Percentiles rank a stretch among this genome's conserved stretches.
Evolutionary conservation across 768 basidiomycete genomes (phyloP).

Genomic region (Tricholoma furcatifolium): DNA sequence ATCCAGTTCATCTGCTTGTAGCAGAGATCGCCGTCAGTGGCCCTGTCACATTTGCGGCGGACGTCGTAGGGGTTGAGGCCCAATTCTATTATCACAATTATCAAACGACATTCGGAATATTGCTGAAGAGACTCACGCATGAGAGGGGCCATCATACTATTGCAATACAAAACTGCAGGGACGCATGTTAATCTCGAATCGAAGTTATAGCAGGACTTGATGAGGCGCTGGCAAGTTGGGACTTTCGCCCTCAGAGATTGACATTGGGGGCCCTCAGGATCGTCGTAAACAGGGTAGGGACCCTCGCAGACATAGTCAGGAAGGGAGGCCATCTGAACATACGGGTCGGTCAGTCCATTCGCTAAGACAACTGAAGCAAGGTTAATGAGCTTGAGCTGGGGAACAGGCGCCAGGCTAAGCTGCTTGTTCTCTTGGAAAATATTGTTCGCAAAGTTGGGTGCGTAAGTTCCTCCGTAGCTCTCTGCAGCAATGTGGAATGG

Average conservation of each 20-base stretch:
- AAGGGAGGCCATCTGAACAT: conserved; percentile 74
- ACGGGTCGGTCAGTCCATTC: conserved; percentile 85
- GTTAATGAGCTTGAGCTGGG: conserved; percentile 69
- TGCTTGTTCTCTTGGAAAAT: conserved; percentile 79
- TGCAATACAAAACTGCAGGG: conserved; percentile 80
- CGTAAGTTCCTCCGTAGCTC: conserved; percentile 78
- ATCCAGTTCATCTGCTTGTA: conserved; percentile 84
- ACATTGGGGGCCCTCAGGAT: conserved; percentile 67
- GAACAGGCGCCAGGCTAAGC: conserved; percentile 39
- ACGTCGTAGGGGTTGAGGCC: conserved; percentile 91
- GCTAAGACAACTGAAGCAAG: conserved; percentile 83
- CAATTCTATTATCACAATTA: conserved; percentile 38
- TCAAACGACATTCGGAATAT: background rate
- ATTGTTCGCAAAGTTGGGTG: conserved; percentile 81
- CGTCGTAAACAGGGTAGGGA: conserved; percentile 78
- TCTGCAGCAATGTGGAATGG: conserved; percentile 83
- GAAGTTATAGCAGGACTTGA: conserved; percentile 67
- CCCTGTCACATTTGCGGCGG: conserved; percentile 68
- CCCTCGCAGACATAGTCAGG: conserved; percentile 84
- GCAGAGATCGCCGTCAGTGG: conserved; percentile 70
- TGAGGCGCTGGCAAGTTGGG: conserved; percentile 72
- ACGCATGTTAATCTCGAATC: conserved; percentile 64
- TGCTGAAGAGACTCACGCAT: conserved; percentile 48
- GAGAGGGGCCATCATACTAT: conserved; percentile 67
- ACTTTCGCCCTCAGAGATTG: conserved; percentile 58